Base-by-base conservation (phyloP, 108 stramenopile species). In the Pseudonitzschia pungens region DNA sequence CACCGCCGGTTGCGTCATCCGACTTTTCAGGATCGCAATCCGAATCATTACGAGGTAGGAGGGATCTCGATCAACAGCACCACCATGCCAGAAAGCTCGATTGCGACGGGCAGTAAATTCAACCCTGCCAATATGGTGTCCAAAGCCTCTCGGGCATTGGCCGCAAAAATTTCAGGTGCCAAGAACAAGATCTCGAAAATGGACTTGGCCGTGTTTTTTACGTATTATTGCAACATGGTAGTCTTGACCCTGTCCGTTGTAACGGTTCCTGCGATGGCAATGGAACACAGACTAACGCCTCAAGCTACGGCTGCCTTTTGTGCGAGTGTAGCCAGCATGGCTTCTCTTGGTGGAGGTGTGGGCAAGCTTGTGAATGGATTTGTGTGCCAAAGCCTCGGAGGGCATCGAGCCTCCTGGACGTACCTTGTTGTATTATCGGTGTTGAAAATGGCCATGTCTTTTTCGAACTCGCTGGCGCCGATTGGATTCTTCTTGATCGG, bases 361-460 rank as follows among this genome's bases (percentile, higher is more conserved):
- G 84, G 84, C 20, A 86, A 86, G 36, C 33, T 86, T 5, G 66
- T 83, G 66, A 86, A 82, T 58, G 84, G 84, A 27, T 80, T 82
- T 75, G 84, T 86, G 10, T 76, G 74, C 31, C 78, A 85, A 69
- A n/a, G 21, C 9, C 21, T 81, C 9, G 84, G 84, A 1, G 81
- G 78, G 53, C 73, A 67, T 9, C 68, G 50, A 29, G 21, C 80
- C 5, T 56, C 44, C 26, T 58, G 50, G 20, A 31, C 68, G n/a
- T 81, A 84, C 48, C 41, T 78, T 15, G 22, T 58, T 2, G 52
- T 0, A 1, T n/a, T 78, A 29, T 55, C 72, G 11, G 44, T 50
- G 1, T 32, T 72, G 32, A 26, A 31, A 5, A 20, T 63, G 14
- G 56, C 32, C 4, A 72, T 78, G 59, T 72, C 69, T 2, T 51